Base-by-base conservation (phyloP, 2,329 filamentous ascomycete genomes). In the Gnomoniopsis sp. region DNA sequence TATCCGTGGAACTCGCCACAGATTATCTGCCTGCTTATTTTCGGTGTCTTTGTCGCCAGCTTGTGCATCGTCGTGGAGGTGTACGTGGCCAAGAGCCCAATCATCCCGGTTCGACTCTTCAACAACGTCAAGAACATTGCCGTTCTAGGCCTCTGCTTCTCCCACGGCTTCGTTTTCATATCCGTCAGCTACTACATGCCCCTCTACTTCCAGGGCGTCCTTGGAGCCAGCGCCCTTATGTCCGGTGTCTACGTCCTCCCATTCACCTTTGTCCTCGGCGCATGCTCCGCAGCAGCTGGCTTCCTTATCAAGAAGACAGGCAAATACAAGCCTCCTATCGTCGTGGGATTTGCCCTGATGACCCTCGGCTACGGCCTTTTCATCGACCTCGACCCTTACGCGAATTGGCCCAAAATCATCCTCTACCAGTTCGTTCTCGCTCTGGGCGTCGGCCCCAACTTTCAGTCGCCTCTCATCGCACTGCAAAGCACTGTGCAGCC, bases 181-280 rank as follows among this genome's bases (percentile, higher is more conserved):
- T 83, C 80, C 0, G 79, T 79, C 1, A 82, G 85, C 52, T 92
- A 90, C 71, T 92, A 89, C 66, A 75, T 91, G 26, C 89, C 89
- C 0, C 77, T 91, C 0, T 92, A 88, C 71, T 87, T 90, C 55
- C 89, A 93, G 68, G 81, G 85, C 2, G 88, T 87, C 0, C 79
- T 87, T 2, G 79, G 79, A 53, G 83, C 83, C 1, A 79, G 79
- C 0, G 85, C 87, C 0, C 73, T 89, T 36, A 75, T 76, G n/a
- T 89, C 85, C 0, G 81, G 81, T 3, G 68, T 88, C 0, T 79
- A 88, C 14, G 76, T 89, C 2, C 75, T 91, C 0, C 87, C 88
- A 0, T 81, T 87, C 44, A 84, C 82, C 22, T 66, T 81, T 15
- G 71, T 75, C n/a, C 72, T 79, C 17, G 77, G 78, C 3, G 52